Base-by-base conservation (phyloP, 352 stramenopile species). In the Phytophthora pisi region DNA sequence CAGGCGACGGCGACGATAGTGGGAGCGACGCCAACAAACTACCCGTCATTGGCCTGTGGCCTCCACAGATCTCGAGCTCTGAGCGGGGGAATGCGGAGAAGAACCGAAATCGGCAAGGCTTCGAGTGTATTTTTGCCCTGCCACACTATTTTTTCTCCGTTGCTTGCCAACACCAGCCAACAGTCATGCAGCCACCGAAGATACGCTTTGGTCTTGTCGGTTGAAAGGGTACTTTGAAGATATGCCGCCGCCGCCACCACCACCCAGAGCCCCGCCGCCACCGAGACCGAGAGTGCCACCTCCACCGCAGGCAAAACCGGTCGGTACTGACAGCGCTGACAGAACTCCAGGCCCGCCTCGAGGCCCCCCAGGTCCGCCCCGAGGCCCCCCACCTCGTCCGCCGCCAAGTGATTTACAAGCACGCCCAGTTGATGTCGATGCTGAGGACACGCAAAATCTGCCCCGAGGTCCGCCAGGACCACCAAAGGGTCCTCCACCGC, bases 201-300 rank as follows among this genome's bases (percentile, higher is more conserved):
- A 69, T 75, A 69, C 64, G 53, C 47, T 54, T 36, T 50, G 26
- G 51, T n/a, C n/a, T 42, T 42, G 36, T 42, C 4, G 36, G 4
- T 42, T 23, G 11, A 38, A 5, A 13, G 15, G 24, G 23, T 8
- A 51, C 45, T n/a, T 53, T 51, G 15, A 15, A n/a, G 18, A 23
- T 5, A 79, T 79, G 70, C 15, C 66, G 13, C 71, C 66, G 20
- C 20, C 20, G 20, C 20, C 20, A 36, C 60, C 58, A 26, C 70
- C 70, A n/a, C 64, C 68, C 6, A 64, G 68, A 26, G 67, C 47
- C 31, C 56, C 69, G 3, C 69, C 69, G 10, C 65, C 69, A 18
- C 69, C 61, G 5, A 70, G 15, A 46, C 64, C 68, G 18, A 66
- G 65, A 26, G 56, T 57, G 2, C 64, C 63, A 26, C 58, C 63